Evolutionary conservation across 2,329 filamentous ascomycete species (phyloP).

Genomic region (Ceratocystis alfenasii): DNA sequence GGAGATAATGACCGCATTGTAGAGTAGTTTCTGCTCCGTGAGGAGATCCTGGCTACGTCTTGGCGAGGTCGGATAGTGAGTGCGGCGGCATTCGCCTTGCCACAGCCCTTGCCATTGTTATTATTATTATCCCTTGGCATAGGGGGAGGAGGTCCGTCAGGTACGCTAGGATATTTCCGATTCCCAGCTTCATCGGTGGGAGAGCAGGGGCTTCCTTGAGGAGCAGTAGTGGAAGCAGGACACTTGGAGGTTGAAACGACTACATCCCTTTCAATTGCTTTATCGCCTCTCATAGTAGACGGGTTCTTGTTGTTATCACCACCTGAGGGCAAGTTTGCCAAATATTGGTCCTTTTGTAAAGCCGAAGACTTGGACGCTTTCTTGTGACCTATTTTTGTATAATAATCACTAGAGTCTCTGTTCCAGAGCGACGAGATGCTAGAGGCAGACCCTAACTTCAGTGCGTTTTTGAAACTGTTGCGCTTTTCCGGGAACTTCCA

Average conservation of each 20-base stretch:
- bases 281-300: not conserved
- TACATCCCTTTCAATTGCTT: no score
- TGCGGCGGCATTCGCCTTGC: not conserved
- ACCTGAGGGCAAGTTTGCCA: not conserved
- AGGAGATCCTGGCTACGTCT: slow-evolving; percentile 23
- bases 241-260: not conserved
- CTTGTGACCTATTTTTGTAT: slow-evolving; percentile 19
- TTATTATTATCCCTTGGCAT: slow-evolving; percentile 24
- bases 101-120: no score
- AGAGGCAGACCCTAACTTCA: slow-evolving; percentile 17
- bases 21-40: slow-evolving; percentile 20
- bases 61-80: slow-evolving; percentile 13
- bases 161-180: not conserved
- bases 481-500: slow-evolving; percentile 16
- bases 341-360: not conserved
- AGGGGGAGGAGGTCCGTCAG: slow-evolving; percentile 23
- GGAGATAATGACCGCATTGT: slow-evolving; percentile 12
- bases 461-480: slow-evolving; percentile 11
- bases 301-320: not conserved
- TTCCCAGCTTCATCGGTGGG: not conserved
- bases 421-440: slow-evolving; percentile 15
- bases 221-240: not conserved
- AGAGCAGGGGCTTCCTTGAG: not conserved
- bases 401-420: not conserved
- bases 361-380: not conserved